phyloP scores from a whole-genome alignment of 352 stramenopile species.

The Globisporangium emineosum region DNA sequence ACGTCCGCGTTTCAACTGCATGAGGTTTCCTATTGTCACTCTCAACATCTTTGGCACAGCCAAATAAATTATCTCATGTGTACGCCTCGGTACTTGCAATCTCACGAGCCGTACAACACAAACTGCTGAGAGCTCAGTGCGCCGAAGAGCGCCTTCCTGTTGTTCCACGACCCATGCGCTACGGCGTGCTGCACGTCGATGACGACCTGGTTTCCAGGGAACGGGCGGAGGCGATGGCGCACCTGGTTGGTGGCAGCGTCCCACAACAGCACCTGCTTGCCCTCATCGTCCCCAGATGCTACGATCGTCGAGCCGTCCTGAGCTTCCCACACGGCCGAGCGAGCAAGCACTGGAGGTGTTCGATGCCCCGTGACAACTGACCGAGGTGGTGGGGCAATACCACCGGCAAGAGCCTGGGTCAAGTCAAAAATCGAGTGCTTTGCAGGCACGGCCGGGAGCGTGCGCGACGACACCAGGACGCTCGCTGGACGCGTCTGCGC shows the following conservation, averaged over 20 bases:
- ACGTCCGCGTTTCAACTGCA: neutral
- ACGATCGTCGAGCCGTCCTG: slow-evolving; percentile 9
- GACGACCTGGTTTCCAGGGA: slow-evolving; percentile 10
- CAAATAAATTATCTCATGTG: slow-evolving; percentile 1
- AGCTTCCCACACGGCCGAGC: slow-evolving; percentile 41
- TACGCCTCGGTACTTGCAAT: too few relatives aligned
- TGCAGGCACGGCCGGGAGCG: slow-evolving; percentile 16
- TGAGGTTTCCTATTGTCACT: neutral
- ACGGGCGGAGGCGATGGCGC: slow-evolving; percentile 14
- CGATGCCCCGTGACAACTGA: slow-evolving; percentile 35
- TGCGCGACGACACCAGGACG: slow-evolving; percentile 44
- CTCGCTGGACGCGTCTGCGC: slow-evolving; percentile 27
- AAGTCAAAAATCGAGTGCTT: slow-evolving; percentile 52
- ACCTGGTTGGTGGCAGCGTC: slow-evolving; percentile 17
- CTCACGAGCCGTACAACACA: slow-evolving; percentile 22
- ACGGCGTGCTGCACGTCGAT: slow-evolving; percentile 36
- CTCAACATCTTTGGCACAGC: neutral
- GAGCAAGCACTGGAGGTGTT: slow-evolving; percentile 37
- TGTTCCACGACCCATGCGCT: slow-evolving; percentile 23
- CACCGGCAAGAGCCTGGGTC: slow-evolving; percentile 5
- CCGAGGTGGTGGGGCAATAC: slow-evolving; percentile 14
- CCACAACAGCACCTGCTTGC: slow-evolving; percentile 24
- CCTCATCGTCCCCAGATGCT: slow-evolving; percentile 25
- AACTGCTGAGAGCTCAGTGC: slow-evolving; percentile 30
- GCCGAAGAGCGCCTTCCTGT: slow-evolving; percentile 29